A percentile compares a stretch with the other conserved stretches of the same genome.
Conservation (phyloP, 179 eudicot genomes). For the Vitellaria paradoxa region DNA sequence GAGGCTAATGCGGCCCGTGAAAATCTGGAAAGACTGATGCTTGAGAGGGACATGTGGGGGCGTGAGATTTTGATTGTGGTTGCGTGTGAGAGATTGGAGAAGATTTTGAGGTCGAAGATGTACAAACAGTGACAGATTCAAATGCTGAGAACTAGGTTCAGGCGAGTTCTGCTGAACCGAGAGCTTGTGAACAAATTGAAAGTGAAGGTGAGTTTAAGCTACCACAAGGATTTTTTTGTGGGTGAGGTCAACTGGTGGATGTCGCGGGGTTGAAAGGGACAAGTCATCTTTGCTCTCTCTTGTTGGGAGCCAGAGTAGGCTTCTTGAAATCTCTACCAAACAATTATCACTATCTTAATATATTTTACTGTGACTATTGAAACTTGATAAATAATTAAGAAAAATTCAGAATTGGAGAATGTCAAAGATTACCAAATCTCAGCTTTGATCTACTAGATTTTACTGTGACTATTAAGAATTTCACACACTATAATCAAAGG, state of each 20-base stretch:
- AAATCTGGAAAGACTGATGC: slow-evolving; percentile 31
- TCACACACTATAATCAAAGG: too few species aligned
- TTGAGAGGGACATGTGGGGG: slow-evolving; percentile 40
- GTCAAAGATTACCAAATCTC: too few species aligned
- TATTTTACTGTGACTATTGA: too few species aligned
- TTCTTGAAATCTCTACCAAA: background rate
- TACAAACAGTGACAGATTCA: slow-evolving; percentile 52
- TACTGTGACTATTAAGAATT: too few species aligned
- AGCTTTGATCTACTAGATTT: too few species aligned
- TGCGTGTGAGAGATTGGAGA: slow-evolving; percentile 54
- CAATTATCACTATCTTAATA: too few species aligned
- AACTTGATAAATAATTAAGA: too few species aligned
- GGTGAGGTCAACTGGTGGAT: slow-evolving; percentile 42
- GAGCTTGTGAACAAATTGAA: slow-evolving; percentile 31
- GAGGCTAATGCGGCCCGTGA: slow-evolving; percentile 40
- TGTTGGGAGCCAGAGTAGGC: slow-evolving; percentile 32
- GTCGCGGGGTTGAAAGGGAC: slow-evolving; percentile 56
- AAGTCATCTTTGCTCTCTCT: slow-evolving; percentile 34
- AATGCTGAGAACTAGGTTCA: slow-evolving; percentile 33
- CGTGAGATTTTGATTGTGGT: slow-evolving; percentile 41
- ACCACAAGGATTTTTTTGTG: slow-evolving; percentile 40
- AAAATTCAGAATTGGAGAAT: too few species aligned
- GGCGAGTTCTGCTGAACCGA: slow-evolving; percentile 31
- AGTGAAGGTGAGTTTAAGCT: slow-evolving; percentile 31
- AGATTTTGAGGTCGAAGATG: slow-evolving; percentile 49